Conservation (phyloP, 192 early-diverging fungal genomes). For the Coemansia sp. region DNA sequence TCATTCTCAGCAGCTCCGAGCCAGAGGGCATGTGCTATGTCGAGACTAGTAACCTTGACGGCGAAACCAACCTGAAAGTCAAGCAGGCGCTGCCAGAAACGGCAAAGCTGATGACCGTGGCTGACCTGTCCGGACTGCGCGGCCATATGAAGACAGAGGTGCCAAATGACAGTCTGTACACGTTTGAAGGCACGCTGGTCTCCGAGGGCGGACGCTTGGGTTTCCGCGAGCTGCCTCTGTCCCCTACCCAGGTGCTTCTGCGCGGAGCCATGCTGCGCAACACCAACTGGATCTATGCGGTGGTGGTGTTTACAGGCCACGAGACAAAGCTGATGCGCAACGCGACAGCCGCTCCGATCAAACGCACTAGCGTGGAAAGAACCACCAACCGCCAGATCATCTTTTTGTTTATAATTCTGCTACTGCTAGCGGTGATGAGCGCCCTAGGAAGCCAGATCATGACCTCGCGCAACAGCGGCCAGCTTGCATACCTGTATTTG, state of each 20-base stretch:
- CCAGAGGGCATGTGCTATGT: constrained; percentile 97
- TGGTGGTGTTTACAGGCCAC: constrained; percentile 96
- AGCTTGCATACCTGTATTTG: constrained; percentile 56
- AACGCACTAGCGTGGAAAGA: constrained; percentile 86
- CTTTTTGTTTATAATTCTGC: constrained; percentile 85
- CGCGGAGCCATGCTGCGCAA: constrained; percentile 93
- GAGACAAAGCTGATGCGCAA: constrained; percentile 98
- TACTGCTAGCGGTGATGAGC: constrained; percentile 83
- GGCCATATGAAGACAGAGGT: constrained; percentile 88
- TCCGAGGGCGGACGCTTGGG: constrained; percentile 47
- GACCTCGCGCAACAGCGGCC: constrained; percentile 47
- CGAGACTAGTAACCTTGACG: constrained; percentile 97
- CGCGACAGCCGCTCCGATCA: constrained; percentile 88
- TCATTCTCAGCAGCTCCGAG: constrained; percentile 87
- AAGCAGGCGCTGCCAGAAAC: constrained; percentile 92
- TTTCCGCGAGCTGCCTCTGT: constrained; percentile 76
- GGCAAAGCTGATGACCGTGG: constrained; percentile 68
- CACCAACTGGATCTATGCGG: constrained; percentile 90
- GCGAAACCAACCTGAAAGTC: constrained; percentile 97
- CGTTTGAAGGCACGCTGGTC: constrained; percentile 76
- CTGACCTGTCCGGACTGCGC: constrained; percentile 61
- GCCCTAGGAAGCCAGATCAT: constrained; percentile 79
- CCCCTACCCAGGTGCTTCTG: constrained; percentile 91
- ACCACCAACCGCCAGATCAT: constrained; percentile 94
- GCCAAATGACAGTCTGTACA: constrained; percentile 97